These are phyloP conservation scores for Tylopilus plumbeoviolaceoides DNA, from an alignment of 768 basidiomycete species.

Conservation along the genomic window DNA sequence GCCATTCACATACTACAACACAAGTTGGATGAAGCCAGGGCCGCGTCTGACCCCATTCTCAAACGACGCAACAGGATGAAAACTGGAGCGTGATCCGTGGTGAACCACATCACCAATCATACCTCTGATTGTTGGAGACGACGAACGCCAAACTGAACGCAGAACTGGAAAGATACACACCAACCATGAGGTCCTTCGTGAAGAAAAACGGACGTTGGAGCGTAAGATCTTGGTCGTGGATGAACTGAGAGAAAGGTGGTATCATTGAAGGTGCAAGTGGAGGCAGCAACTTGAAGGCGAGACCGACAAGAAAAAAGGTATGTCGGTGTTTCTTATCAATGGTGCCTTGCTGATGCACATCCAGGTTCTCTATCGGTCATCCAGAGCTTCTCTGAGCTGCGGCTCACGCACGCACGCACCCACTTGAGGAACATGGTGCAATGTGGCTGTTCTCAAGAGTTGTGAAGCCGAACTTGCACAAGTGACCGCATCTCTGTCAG, in stretches of 20 bases:
- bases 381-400: conserved; percentile 54
- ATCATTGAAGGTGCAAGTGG: conserved; percentile 60
- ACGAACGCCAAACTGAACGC: conserved; percentile 51
- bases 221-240: conserved; percentile 47
- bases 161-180: conserved; percentile 52
- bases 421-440: conserved; percentile 69
- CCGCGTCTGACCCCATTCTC: conserved; percentile 29
- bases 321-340: conserved; percentile 8
- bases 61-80: conserved; percentile 39
- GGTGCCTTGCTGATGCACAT: too few relatives aligned
- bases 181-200: conserved; percentile 65
- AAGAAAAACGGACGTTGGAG: conserved; percentile 69
- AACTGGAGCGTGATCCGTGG: conserved; percentile 62
- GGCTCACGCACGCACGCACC: conserved; percentile 55
- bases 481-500: conserved; percentile 33
- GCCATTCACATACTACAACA: conserved; percentile 44
- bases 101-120: conserved; percentile 61
- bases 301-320: conserved; percentile 62
- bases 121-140: conserved; percentile 57
- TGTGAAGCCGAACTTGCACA: conserved; percentile 51
- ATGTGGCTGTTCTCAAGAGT: conserved; percentile 45
- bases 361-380: conserved; percentile 52
- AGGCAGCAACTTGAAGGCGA: conserved; percentile 49
- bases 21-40: conserved; percentile 43
- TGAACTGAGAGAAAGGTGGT: conserved; percentile 52